Evolutionary conservation across 1,284 basidiomycete genomes (phyloP).

Genomic region (Microstroma glucosiphilum): DNA sequence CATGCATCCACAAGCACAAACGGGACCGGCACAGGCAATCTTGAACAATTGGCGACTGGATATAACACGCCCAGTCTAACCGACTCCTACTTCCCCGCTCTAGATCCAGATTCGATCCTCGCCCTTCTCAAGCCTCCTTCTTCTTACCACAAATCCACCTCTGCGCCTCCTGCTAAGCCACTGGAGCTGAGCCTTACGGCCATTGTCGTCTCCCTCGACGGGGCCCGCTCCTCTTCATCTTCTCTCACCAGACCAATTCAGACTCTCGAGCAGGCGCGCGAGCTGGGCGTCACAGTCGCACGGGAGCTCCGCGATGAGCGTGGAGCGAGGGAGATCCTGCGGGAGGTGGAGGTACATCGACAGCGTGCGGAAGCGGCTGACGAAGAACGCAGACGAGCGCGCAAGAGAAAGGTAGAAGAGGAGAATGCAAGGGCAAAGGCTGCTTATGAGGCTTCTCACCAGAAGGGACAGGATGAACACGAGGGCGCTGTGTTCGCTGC

Average conservation of each 20-base stretch:
- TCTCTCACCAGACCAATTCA: conserved; percentile 24
- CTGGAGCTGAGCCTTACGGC: conserved; percentile 33
- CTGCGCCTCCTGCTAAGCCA: conserved; percentile 24
- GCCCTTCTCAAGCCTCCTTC: neutral
- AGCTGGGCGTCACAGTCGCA: conserved; percentile 38
- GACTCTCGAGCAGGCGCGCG: conserved; percentile 30
- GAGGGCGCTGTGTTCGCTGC: neutral
- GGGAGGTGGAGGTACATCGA: conserved; percentile 48
- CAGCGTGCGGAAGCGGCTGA: conserved; percentile 45
- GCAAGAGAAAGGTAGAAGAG: conserved; percentile 14
- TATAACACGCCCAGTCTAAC: neutral
- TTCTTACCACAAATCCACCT: conserved; percentile 15
- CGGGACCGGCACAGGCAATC: neutral
- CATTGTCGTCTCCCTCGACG: conserved; percentile 49
- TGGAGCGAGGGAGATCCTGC: conserved; percentile 40
- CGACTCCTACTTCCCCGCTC: neutral
- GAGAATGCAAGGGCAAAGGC: conserved; percentile 12
- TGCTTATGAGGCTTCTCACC: neutral
- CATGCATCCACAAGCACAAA: conserved; percentile 13
- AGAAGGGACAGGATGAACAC: neutral
- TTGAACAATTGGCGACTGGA: neutral
- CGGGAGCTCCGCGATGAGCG: conserved; percentile 34
- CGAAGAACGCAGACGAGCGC: conserved; percentile 25
- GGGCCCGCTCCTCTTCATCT: conserved; percentile 29
- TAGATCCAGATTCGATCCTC: neutral